Base-by-base conservation (phyloP, 2,329 filamentous ascomycete genomes). In the Pestalotiopsis sp. region DNA sequence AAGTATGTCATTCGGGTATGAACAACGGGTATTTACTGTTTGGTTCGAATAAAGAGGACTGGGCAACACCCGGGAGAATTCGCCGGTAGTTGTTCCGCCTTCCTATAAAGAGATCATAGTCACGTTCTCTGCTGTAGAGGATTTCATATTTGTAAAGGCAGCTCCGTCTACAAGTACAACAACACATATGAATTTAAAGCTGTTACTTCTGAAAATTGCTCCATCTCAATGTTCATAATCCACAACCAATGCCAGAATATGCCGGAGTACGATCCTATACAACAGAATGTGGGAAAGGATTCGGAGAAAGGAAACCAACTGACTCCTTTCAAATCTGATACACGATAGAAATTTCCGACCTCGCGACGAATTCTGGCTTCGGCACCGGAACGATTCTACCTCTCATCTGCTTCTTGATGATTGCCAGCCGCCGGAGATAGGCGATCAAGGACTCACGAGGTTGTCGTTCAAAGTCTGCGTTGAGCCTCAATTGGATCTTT, bases 1-100 rank as follows among this genome's bases (percentile, higher is more conserved):
- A 31, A 7, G 3, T 2, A n/a, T n/a, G 0, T n/a, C 45, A 5
- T n/a, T 6, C 6, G 0, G n/a, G 3, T 23, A 52, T n/a, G 7
- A 52, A n/a, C 5, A 9, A 9, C 13, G 20, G 17, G 4, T 17
- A 6, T 52, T 52, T n/a, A 11, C 1, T 52, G 7, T 1, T 52
- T 31, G 1, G 31, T 9, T 9, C 31, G n/a, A 3, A 20, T 23
- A 7, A 23, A n/a, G 17, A 5, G 23, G 45, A n/a, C 14, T 23
- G 14, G n/a, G 20, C 23, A n/a, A 9, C 14, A n/a, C 45, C 20
- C 17, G 5, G 45, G 45, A 23, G 45, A 6, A 17, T n/a, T 52
- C 11, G 14, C 45, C 45, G 45, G 45, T n/a, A 52, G 7, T 52
- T 52, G 45, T 17, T 52, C 45, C 45, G 45, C 11, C 6, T 52